Base-by-base conservation (phyloP, 2,329 filamentous ascomycete species). In the Didymella pinodella region DNA sequence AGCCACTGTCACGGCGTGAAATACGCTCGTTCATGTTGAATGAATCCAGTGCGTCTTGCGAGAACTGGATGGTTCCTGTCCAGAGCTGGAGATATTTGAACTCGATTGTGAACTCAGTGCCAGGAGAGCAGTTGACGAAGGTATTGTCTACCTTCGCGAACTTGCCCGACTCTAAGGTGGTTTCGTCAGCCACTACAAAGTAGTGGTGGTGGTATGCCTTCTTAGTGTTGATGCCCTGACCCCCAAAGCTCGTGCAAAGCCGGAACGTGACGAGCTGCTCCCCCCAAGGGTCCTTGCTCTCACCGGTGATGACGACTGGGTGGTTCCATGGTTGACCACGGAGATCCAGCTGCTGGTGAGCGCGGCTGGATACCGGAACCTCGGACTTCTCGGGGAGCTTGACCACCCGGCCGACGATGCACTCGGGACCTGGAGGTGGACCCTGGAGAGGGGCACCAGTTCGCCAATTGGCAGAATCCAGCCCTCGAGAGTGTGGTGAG, bases 61-160 rank as follows among this genome's bases (percentile, higher is more conserved):
- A 36, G 38, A 58, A 58, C 32, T 53, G 45, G 31, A 52, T 54
- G 26, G 12, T 52, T 38, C 28, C 31, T 18, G 29, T 10, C n/a
- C 12, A 70, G 11, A 25, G 2, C 4, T 40, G 29, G 34, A 73
- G 61, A 45, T 67, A 32, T 25, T 59, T 22, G 48, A 59, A 64
- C 58, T 72, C 68, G 47, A 72, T 62, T 2, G 41, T 10, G 36
- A 62, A 60, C 3, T 59, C 34, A 1, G 46, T 26, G 14, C 63
- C 55, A 0, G 14, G 25, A 2, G 52, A 57, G 40, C 68, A 56
- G 36, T 71, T 71, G 49, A 72, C 44, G 43, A 65, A 71, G 25
- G 63, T 66, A 12, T 61, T 7, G 32, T 16, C 14, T 16, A 2
- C 54, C 46, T 62, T 68, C 12, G 7, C 14, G 45, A 70, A 70